Evolutionary conservation across 1,284 basidiomycete genomes (phyloP).

Genomic region (Sporisorium sorghi): DNA sequence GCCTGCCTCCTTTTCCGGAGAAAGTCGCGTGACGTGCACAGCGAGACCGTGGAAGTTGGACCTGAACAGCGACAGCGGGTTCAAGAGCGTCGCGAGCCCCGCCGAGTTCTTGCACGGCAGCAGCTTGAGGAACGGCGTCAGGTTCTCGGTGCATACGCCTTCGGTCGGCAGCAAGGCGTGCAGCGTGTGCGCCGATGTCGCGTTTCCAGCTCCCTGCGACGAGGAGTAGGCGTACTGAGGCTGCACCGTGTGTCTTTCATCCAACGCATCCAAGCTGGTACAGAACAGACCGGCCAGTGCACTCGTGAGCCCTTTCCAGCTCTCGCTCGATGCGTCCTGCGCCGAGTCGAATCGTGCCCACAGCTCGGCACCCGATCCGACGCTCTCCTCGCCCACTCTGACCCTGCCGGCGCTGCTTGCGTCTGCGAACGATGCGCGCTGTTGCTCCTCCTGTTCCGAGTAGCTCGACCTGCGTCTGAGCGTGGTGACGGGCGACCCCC

Average conservation of each 20-base stretch:
- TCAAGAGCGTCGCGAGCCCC: slow-evolving; percentile 85
- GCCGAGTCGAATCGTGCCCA: slow-evolving; percentile 76
- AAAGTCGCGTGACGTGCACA: slow-evolving; percentile 72
- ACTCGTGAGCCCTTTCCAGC: slow-evolving; percentile 85
- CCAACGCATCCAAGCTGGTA: slow-evolving; percentile 79
- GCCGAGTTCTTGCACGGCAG: slow-evolving; percentile 88
- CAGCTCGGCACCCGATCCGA: slow-evolving; percentile 86
- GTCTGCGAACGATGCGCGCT: not conserved
- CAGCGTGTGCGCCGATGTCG: slow-evolving; percentile 10
- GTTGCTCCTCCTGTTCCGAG: not conserved
- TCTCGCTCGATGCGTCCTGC: slow-evolving; percentile 70
- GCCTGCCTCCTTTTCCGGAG: slow-evolving; percentile 64
- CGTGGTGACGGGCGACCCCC: slow-evolving; percentile 71
- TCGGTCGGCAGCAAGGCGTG: slow-evolving; percentile 54
- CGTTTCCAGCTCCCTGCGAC: not conserved
- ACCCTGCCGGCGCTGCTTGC: not conserved
- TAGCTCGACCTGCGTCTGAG: slow-evolving; percentile 9
- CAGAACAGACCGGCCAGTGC: slow-evolving; percentile 93
- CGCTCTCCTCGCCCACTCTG: slow-evolving; percentile 73
- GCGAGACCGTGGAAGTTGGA: slow-evolving; percentile 89
- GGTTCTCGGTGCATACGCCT: slow-evolving; percentile 85
- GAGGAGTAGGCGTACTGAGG: slow-evolving; percentile 39
- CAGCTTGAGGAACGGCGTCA: slow-evolving; percentile 93
- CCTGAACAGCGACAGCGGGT: slow-evolving; percentile 86
- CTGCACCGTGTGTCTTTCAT: slow-evolving; percentile 45